Percentiles rank a stretch among this genome's conserved stretches.
Conservation (phyloP, 202 grass and related monocot genomes). For the Hordeum pubiflorum region DNA sequence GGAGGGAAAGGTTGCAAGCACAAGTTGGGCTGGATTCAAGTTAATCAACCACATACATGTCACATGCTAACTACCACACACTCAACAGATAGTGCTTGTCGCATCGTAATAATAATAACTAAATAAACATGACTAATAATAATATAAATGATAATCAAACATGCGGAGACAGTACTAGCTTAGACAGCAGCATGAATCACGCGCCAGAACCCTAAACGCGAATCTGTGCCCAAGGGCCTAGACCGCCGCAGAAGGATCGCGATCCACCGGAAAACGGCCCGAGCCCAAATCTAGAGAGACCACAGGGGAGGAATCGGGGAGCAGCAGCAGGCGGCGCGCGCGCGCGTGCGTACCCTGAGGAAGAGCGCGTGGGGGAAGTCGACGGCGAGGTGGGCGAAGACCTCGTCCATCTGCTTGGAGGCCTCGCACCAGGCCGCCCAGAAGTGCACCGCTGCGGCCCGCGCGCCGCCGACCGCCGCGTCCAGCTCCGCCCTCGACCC, state of each 20-base stretch:
- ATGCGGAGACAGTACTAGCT: background rate
- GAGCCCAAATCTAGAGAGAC: conserved; percentile 10
- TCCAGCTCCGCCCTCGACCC: conserved; percentile 62
- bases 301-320: background rate
- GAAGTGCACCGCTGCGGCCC: conserved; percentile 70
- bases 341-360: conserved; percentile 36
- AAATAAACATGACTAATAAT: background rate
- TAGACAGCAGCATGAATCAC: background rate
- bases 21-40: background rate
- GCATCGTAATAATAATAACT: background rate
- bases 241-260: background rate
- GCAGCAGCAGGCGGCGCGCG: background rate
- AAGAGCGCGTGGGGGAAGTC: conserved; percentile 77
- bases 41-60: background rate
- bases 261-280: background rate
- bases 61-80: background rate
- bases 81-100: background rate
- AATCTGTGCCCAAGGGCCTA: background rate
- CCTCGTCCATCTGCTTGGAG: conserved; percentile 99
- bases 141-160: background rate
- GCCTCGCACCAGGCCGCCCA: conserved; percentile 95
- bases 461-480: conserved; percentile 39
- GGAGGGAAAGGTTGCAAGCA: background rate
- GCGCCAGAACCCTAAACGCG: background rate
- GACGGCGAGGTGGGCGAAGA: conserved; percentile 81